A percentile compares a stretch with the other conserved stretches of the same genome.
Conservation (phyloP, 1,139 yeast genomes). For the Diutina siamensis region DNA sequence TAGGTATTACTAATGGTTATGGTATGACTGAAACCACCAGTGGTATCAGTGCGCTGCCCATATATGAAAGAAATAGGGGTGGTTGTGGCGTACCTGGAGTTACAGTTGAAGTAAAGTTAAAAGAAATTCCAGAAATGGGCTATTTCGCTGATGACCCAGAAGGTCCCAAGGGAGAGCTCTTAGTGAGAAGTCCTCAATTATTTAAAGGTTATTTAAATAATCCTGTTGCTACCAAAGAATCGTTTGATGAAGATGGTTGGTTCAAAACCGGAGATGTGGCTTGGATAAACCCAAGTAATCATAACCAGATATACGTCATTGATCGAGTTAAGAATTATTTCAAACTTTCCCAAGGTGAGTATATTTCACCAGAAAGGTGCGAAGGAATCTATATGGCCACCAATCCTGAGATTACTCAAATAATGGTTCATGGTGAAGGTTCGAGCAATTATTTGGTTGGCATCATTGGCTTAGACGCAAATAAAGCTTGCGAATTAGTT, state of each 20-base stretch:
- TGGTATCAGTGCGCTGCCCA: slow-evolving; percentile 23
- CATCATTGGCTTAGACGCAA: slow-evolving; percentile 28
- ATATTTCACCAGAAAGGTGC: slow-evolving; percentile 68
- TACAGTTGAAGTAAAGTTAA: slow-evolving; percentile 24
- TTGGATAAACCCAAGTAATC: slow-evolving; percentile 18
- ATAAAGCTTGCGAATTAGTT: neutral
- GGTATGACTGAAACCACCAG: slow-evolving; percentile 38
- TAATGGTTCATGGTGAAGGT: slow-evolving; percentile 29
- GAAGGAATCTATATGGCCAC: slow-evolving; percentile 45
- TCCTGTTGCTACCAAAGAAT: slow-evolving; percentile 38
- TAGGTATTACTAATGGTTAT: slow-evolving; percentile 32
- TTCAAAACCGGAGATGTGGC: slow-evolving; percentile 72
- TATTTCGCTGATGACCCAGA: slow-evolving; percentile 6
- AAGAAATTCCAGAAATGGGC: slow-evolving; percentile 13
- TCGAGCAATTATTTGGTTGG: slow-evolving; percentile 47
- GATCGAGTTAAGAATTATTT: slow-evolving; percentile 76
- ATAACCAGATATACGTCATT: slow-evolving; percentile 48
- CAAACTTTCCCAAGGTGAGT: slow-evolving; percentile 75
- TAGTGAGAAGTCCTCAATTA: slow-evolving; percentile 57
- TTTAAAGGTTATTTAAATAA: slow-evolving; percentile 51
- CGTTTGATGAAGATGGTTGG: slow-evolving; percentile 60
- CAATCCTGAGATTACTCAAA: slow-evolving; percentile 14
- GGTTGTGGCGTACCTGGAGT: slow-evolving; percentile 27
- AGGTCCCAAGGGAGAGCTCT: slow-evolving; percentile 32
- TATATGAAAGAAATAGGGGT: slow-evolving; percentile 27